phyloP scores from a whole-genome alignment of 345 rosid genomes.

The Cardamine resedifolia region DNA sequence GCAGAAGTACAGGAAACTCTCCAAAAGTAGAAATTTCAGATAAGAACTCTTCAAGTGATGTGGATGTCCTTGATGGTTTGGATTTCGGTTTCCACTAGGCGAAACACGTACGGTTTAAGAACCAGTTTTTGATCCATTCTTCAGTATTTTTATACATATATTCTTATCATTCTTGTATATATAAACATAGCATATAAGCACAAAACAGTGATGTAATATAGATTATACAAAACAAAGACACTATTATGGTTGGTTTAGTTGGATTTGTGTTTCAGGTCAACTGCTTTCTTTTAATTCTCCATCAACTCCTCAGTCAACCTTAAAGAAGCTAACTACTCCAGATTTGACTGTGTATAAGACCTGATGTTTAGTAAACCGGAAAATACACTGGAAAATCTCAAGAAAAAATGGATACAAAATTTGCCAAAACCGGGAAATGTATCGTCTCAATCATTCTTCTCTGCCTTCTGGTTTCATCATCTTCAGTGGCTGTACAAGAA shows the following conservation, averaged over 20 bases:
- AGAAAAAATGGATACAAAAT: constrained; percentile 27
- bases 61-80: constrained; percentile 62
- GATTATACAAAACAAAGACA: constrained; percentile 25
- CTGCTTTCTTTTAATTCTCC: constrained; percentile 19
- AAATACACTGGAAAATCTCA: background rate
- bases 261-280: constrained; percentile 34
- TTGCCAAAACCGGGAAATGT: constrained; percentile 19
- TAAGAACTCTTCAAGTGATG: constrained; percentile 31
- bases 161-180: constrained; percentile 27
- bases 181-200: constrained; percentile 16
- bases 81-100: constrained; percentile 28
- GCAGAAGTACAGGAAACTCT: constrained; percentile 73
- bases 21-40: constrained; percentile 41
- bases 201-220: constrained; percentile 19
- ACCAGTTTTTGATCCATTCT: constrained; percentile 21
- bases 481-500: constrained; percentile 28
- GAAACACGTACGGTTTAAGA: background rate
- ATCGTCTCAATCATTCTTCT: constrained; percentile 32
- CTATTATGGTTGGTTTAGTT: constrained; percentile 32
- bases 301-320: constrained; percentile 37
- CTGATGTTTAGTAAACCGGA: constrained; percentile 4
- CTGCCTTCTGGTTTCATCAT: constrained; percentile 28
- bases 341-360: constrained; percentile 18
- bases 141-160: constrained; percentile 19
- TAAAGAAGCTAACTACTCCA: constrained; percentile 25